These are phyloP conservation scores for Delitschia confertaspora DNA, from an alignment of 495 filamentous ascomycete species.

Conservation along the genomic window DNA sequence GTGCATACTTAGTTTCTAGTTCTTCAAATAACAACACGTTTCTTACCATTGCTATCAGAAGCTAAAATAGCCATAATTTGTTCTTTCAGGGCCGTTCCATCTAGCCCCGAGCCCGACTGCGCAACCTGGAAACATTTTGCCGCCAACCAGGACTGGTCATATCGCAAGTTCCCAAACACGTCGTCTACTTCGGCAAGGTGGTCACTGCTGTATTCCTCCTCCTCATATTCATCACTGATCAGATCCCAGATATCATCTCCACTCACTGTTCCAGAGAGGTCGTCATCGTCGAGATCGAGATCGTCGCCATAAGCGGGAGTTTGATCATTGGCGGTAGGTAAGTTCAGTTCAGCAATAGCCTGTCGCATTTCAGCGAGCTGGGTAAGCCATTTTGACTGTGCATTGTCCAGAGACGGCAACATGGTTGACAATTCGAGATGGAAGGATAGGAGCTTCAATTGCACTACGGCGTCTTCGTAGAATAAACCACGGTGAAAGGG, in stretches of 20 bases:
- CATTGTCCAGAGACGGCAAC: conserved; percentile 28
- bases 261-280: conserved; percentile 51
- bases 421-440: too few species aligned
- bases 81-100: conserved; percentile 52
- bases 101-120: conserved; percentile 51
- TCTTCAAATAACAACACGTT: not conserved
- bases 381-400: conserved; percentile 60
- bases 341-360: conserved; percentile 60
- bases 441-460: too few species aligned
- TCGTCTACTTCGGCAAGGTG: conserved; percentile 40
- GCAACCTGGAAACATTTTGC: conserved; percentile 54
- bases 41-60: conserved; percentile 42
- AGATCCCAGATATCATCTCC: conserved; percentile 86
- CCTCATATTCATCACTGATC: conserved; percentile 62
- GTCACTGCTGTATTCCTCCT: conserved; percentile 46
- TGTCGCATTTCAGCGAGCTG: conserved; percentile 64
- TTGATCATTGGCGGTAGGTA: conserved; percentile 41
- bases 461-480: too few species aligned
- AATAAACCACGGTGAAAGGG: too few species aligned
- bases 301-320: conserved; percentile 46
- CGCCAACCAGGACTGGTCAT: conserved; percentile 52
- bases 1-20: conserved; percentile 26
- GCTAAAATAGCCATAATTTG: conserved; percentile 62
- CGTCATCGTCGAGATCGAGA: conserved; percentile 49
- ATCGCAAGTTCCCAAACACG: conserved; percentile 25